phyloP scores from a whole-genome alignment of 495 filamentous ascomycete species.

The Aspergillus cristatus region DNA sequence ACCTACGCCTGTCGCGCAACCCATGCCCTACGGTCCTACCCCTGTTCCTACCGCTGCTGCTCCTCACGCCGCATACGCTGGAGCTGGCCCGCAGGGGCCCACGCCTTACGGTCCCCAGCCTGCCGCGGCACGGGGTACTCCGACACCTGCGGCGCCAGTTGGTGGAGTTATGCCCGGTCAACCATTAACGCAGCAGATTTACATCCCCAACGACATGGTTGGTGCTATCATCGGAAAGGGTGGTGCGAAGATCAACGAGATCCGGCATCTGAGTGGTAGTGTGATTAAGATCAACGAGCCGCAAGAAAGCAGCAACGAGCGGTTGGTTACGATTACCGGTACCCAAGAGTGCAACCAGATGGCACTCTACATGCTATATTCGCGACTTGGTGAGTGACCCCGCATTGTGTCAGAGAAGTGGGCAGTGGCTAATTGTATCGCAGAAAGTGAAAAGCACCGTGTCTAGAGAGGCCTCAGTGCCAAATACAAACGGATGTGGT shows the following conservation, averaged over 20 bases:
- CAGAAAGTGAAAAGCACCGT: constrained; percentile 79
- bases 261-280: constrained; percentile 89
- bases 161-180: constrained; percentile 70
- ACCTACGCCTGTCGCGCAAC: constrained; percentile 53
- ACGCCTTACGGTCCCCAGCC: constrained; percentile 54
- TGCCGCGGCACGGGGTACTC: constrained; percentile 32
- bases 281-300: constrained; percentile 99
- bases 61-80: constrained; percentile 57
- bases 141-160: constrained; percentile 56
- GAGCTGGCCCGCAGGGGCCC: constrained; percentile 72
- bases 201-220: constrained; percentile 99
- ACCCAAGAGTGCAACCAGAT: constrained; percentile 98
- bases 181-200: constrained; percentile 95
- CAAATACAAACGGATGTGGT: constrained; percentile 7
- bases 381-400: constrained; percentile 73
- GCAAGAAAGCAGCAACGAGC: constrained; percentile 96
- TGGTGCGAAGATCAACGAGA: constrained; percentile 98
- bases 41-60: constrained; percentile 30
- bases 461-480: constrained; percentile 32
- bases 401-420: too few species aligned
- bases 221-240: constrained; percentile 98
- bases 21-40: constrained; percentile 58
- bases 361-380: constrained; percentile 98
- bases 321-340: constrained; percentile 93
- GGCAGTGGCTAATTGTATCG: constrained; percentile 1